Conservation (phyloP, 225 moss, liverwort and hornwort species). For the Pseudisothecium myosuroides region DNA sequence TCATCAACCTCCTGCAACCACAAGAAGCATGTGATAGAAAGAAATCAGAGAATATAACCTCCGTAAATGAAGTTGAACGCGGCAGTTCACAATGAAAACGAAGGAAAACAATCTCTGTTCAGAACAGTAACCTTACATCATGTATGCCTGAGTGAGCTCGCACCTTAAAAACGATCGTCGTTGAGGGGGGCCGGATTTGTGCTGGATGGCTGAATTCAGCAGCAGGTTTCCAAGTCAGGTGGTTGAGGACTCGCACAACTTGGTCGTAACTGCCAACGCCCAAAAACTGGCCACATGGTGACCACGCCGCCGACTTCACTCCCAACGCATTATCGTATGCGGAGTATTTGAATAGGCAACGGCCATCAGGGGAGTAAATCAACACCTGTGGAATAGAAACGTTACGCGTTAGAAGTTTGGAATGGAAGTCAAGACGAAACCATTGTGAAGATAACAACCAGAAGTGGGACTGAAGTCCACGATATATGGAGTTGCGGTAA, state of each 20-base stretch:
- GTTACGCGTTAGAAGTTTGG: background rate
- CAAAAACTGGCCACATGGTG: slow-evolving; percentile 92
- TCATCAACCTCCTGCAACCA: slow-evolving; percentile 84
- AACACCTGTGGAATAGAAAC: slow-evolving; percentile 48
- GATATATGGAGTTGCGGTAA: background rate
- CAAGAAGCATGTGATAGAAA: background rate
- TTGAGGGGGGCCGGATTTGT: slow-evolving; percentile 68
- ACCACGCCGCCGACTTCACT: slow-evolving; percentile 83
- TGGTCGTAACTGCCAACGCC: slow-evolving; percentile 96
- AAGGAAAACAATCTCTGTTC: background rate
- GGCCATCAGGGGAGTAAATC: slow-evolving; percentile 95
- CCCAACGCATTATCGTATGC: slow-evolving; percentile 96
- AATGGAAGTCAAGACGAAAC: background rate
- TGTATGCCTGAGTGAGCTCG: background rate
- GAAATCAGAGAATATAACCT: background rate
- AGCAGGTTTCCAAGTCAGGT: slow-evolving; percentile 85
- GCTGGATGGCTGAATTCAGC: slow-evolving; percentile 75
- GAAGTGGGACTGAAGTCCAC: background rate
- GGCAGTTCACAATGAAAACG: background rate
- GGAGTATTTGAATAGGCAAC: slow-evolving; percentile 86
- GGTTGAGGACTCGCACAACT: slow-evolving; percentile 70
- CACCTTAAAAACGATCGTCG: slow-evolving; percentile 83
- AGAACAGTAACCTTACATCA: background rate
- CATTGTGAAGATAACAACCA: background rate
- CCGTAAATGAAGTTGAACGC: background rate